Conservation (phyloP, 2,329 filamentous ascomycete genomes). For the Diaporthe nobilis region DNA sequence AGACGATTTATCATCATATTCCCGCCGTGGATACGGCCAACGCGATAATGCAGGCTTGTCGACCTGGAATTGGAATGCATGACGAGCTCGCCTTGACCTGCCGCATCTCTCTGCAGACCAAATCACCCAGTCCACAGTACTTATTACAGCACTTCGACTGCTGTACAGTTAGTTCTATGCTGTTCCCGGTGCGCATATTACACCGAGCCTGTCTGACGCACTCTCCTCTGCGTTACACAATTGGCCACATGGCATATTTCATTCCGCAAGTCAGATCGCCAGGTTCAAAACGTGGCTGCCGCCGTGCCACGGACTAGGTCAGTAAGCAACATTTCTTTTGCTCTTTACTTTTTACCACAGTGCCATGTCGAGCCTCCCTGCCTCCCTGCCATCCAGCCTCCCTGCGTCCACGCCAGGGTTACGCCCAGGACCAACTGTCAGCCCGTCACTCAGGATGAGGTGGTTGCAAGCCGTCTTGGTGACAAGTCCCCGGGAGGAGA, state of each 20-base stretch:
- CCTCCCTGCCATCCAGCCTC: neutral
- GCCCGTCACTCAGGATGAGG: neutral
- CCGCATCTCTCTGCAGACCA: neutral
- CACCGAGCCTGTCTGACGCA: conserved; percentile 36
- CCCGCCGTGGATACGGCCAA: neutral
- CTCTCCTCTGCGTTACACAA: conserved; percentile 26
- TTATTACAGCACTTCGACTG: neutral
- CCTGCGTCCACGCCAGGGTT: conserved; percentile 4
- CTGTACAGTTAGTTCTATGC: neutral
- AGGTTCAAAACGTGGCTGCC: conserved; percentile 35
- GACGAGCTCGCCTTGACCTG: conserved; percentile 21
- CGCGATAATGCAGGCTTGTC: neutral
- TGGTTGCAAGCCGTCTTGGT: conserved; percentile 18
- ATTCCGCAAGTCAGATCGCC: conserved; percentile 31
- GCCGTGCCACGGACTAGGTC: conserved; percentile 22
- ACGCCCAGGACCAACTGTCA: neutral
- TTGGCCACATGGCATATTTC: conserved; percentile 38
- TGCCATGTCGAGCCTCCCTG: conserved; percentile 22
- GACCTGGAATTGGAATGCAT: conserved; percentile 13
- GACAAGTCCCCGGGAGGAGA: neutral
- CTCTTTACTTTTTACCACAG: conserved; percentile 3
- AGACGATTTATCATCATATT: neutral
- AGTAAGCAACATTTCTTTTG: conserved; percentile 13
- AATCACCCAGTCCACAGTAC: neutral
- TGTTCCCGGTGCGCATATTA: conserved; percentile 15